Conservation (phyloP, 1,139 yeast genomes). For the Scheffersomyces quercinus region DNA sequence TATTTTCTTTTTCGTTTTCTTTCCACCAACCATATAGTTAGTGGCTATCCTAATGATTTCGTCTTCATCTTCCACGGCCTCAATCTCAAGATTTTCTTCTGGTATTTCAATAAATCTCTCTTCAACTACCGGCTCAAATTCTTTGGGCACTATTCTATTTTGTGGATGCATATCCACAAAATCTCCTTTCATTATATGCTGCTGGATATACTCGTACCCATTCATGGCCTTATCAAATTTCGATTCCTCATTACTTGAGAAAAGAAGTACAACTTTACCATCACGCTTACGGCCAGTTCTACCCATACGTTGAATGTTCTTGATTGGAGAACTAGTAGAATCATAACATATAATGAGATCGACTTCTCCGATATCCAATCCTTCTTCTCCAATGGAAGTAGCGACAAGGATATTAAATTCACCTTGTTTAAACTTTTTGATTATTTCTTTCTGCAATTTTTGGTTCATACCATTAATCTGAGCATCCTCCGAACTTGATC, state of each 20-base stretch:
- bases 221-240: conserved; percentile 86
- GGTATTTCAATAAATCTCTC: conserved; percentile 65
- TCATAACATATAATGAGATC: conserved; percentile 92
- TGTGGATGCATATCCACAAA: conserved; percentile 44
- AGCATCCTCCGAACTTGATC: conserved; percentile 53
- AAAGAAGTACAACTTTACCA: conserved; percentile 77
- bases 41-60: conserved; percentile 68
- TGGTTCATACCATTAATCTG: conserved; percentile 68
- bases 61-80: conserved; percentile 60
- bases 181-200: conserved; percentile 49
- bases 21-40: conserved; percentile 36
- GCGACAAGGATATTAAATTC: conserved; percentile 81
- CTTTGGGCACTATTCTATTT: conserved; percentile 67
- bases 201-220: conserved; percentile 79
- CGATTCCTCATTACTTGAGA: conserved; percentile 73
- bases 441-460: conserved; percentile 68
- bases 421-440: conserved; percentile 72
- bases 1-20: conserved; percentile 23
- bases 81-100: conserved; percentile 61
- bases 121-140: conserved; percentile 54
- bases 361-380: conserved; percentile 96
- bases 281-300: conserved; percentile 95
- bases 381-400: conserved; percentile 98
- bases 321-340: conserved; percentile 90
- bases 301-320: conserved; percentile 94